phyloP scores from a whole-genome alignment of 179 eudicot species.

The Kewa caespitosa region DNA sequence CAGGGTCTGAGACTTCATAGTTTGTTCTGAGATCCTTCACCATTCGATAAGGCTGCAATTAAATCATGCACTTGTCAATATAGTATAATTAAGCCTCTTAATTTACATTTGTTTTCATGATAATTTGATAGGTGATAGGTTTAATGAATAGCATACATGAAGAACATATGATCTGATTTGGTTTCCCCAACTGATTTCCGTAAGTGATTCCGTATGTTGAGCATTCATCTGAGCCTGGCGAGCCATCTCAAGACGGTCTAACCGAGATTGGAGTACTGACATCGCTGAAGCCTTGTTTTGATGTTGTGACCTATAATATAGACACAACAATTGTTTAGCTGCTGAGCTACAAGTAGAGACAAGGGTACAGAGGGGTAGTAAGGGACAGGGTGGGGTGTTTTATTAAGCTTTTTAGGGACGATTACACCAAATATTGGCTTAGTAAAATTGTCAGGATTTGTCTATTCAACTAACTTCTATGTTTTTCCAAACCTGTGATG shows the following conservation, averaged over 20 bases:
- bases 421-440: too few relatives aligned
- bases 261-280: slow-evolving; percentile 94
- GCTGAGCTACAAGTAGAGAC: neutral
- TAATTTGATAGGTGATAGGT: neutral
- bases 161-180: slow-evolving; percentile 92
- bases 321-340: neutral
- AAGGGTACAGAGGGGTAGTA: neutral
- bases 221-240: slow-evolving; percentile 95
- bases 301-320: slow-evolving; percentile 68
- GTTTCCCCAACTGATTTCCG: slow-evolving; percentile 93
- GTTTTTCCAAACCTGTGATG: too few relatives aligned
- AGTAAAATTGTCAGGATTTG: too few relatives aligned
- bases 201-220: slow-evolving; percentile 86
- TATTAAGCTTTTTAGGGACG: too few relatives aligned
- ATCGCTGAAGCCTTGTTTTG: slow-evolving; percentile 90
- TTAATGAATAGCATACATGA: slow-evolving; percentile 55
- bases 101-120: neutral
- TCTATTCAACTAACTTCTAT: too few relatives aligned
- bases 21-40: slow-evolving; percentile 94
- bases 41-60: slow-evolving; percentile 92
- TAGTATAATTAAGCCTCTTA: too few relatives aligned
- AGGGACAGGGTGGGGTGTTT: too few relatives aligned
- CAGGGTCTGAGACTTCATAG: slow-evolving; percentile 90
- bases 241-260: slow-evolving; percentile 93
- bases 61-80: slow-evolving; percentile 8